Percentiles rank a stretch among this genome's conserved stretches.
Evolutionary conservation across 2,329 filamentous ascomycete genomes (phyloP).

Genomic region (Aspergillus floridensis): DNA sequence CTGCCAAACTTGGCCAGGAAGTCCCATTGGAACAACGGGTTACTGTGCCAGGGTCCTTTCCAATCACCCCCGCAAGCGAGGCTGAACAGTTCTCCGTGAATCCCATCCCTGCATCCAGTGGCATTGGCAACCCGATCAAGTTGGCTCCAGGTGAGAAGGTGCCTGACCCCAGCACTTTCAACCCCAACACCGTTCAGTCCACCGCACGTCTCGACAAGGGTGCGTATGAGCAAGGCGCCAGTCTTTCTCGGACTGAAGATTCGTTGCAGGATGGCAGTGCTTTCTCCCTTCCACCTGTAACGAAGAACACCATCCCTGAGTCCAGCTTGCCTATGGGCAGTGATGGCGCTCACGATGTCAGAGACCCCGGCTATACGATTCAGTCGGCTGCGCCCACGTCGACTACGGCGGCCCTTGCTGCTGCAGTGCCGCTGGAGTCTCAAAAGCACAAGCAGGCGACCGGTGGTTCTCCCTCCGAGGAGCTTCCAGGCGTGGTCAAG

Average conservation of each 20-base stretch:
- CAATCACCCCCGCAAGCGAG: constrained; percentile 64
- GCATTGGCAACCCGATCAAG: constrained; percentile 72
- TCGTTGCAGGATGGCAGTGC: constrained; percentile 32
- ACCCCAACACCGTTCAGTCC: constrained; percentile 68
- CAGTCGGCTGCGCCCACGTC: constrained; percentile 51
- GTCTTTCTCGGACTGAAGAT: constrained; percentile 43
- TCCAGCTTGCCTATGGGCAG: constrained; percentile 71
- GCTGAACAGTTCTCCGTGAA: constrained; percentile 49
- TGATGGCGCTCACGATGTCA: constrained; percentile 35
- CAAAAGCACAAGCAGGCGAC: constrained; percentile 24
- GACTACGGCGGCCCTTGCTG: constrained; percentile 48
- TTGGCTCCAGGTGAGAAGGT: constrained; percentile 78
- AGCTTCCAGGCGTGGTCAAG: constrained; percentile 46
- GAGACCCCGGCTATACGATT: constrained; percentile 54
- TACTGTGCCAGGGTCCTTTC: constrained; percentile 64
- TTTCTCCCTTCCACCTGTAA: constrained; percentile 55
- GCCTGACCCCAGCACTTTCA: constrained; percentile 64
- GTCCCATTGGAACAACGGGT: constrained; percentile 60
- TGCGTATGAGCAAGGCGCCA: constrained; percentile 77
- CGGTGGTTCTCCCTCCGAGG: constrained; percentile 21
- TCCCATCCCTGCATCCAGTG: constrained; percentile 58
- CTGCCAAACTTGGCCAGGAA: constrained; percentile 64
- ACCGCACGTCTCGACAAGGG: constrained; percentile 69
- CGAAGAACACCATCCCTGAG: constrained; percentile 71
- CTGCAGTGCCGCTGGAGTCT: constrained; percentile 44